These are phyloP conservation scores for Mentha longifolia DNA, from an alignment of 257 asterid genomes.

Conservation along the genomic window DNA sequence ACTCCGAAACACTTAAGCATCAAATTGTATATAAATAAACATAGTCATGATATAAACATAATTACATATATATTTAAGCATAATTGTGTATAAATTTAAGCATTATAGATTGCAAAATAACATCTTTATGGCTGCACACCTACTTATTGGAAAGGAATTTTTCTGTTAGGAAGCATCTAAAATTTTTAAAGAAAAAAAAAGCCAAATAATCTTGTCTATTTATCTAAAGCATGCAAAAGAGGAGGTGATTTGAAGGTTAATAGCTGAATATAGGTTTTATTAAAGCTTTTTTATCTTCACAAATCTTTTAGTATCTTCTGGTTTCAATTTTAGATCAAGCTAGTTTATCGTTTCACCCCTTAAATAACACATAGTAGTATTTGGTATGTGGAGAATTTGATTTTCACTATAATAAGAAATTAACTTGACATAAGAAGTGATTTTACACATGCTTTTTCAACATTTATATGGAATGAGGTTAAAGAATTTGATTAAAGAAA, in stretches of 20 bases:
- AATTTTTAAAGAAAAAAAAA: neutral
- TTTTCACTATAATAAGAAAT: conserved; percentile 17
- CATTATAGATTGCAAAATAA: no score
- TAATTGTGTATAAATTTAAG: no score
- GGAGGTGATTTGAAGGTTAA: conserved; percentile 24
- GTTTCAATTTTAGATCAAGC: conserved; percentile 17
- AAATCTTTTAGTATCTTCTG: conserved; percentile 37
- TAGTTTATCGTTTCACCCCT: neutral
- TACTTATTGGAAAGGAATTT: no score
- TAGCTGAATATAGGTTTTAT: conserved; percentile 22
- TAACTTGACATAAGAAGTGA: conserved; percentile 21
- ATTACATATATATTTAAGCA: no score
- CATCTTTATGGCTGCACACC: no score
- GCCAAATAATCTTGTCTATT: conserved; percentile 11
- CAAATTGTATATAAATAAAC: no score
- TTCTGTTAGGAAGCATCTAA: no score
- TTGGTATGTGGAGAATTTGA: conserved; percentile 23
- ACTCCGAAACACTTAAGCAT: no score
- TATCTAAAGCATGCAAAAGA: neutral
- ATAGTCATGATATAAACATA: no score
- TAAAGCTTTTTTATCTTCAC: conserved; percentile 35
- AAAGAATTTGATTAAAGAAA: neutral
- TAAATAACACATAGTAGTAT: conserved; percentile 1
- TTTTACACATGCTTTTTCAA: neutral
- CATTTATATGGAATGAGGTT: neutral